Evolutionary conservation across 495 filamentous ascomycete genomes (phyloP).

Genomic region (Neurospora hispaniola): DNA sequence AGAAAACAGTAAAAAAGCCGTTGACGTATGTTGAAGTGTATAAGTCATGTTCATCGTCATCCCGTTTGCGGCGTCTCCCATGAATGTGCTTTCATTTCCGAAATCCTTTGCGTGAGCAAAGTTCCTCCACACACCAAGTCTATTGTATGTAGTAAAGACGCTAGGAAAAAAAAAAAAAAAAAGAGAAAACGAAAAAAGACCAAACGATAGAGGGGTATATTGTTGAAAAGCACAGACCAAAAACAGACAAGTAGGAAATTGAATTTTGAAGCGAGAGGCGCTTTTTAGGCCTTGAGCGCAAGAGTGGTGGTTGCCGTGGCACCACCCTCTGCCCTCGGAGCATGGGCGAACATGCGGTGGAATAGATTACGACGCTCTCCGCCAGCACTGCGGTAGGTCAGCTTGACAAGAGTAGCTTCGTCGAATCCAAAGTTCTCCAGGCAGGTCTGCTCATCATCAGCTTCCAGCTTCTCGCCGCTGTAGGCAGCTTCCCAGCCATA

Average conservation of each 20-base stretch:
- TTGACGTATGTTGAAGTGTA: not conserved
- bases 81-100: not conserved
- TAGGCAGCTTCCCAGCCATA: conserved; percentile 39
- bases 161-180: not conserved
- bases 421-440: not conserved
- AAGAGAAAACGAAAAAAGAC: not conserved
- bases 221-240: not conserved
- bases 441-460: conserved; percentile 14
- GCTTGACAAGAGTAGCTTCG: not conserved
- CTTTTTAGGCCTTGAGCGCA: not conserved
- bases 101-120: not conserved
- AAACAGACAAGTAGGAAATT: not conserved
- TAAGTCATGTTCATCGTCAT: not conserved
- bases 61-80: not conserved
- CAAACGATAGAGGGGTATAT: not conserved
- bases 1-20: not conserved
- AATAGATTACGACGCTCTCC: conserved; percentile 30
- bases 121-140: not conserved
- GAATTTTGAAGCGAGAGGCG: not conserved
- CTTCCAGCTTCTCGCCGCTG: conserved; percentile 17
- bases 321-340: conserved; percentile 4
- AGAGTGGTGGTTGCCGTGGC: not conserved
- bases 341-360: conserved; percentile 31
- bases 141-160: not conserved
- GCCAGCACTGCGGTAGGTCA: conserved; percentile 17